Base-by-base conservation (phyloP, 164 flowering plant species). In the Umbellularia californica region DNA sequence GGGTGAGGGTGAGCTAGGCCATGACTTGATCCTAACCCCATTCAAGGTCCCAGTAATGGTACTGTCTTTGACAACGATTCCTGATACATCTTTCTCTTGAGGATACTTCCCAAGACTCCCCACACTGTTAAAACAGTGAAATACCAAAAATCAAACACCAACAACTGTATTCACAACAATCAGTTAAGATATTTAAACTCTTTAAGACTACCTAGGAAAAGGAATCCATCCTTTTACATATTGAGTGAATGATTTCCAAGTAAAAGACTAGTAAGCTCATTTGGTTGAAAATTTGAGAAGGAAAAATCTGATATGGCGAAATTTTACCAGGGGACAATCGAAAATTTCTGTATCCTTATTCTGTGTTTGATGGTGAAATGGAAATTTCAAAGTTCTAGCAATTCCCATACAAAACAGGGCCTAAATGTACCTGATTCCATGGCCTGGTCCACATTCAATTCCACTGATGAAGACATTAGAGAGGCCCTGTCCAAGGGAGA, bases 21-120 rank as follows among this genome's bases (percentile, higher is more conserved):
- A 90, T n/a, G 95, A 84, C 80, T 89, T 90, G 86, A 90, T 90
- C 79, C 93, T 82, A 47, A 87, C 74, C 20, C 93, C 95, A 51
- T 89, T 88, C 64, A 35, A 65, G 30, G 93, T 88, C 28, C 81
- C 87, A 1, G 71, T 80, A 41, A 89, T 52, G n/a, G 68, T 86
- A 82, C 90, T 84, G 15, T 84, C 81, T 74, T 72, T 78, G 0
- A 89, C 88, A 11, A 84, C 73, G 1, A 88, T 77, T 3, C 92
- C 89, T 0, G 70, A 80, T 15, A 90, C 89, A 73, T 88, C 88
- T 50, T 77, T 74, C 70, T 88, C 95, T 24, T 84, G 70, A 1
- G 50, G 77, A 62, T 88, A 89, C 74, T 75, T 88, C 33, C 91
- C 91, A 69, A 89, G 76, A 65, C 91, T 88, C 70, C 95, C 92